Evolutionary conservation across 2,329 filamentous ascomycete genomes (phyloP).

Genomic region (Paecilomyces dactylethromorphus): DNA sequence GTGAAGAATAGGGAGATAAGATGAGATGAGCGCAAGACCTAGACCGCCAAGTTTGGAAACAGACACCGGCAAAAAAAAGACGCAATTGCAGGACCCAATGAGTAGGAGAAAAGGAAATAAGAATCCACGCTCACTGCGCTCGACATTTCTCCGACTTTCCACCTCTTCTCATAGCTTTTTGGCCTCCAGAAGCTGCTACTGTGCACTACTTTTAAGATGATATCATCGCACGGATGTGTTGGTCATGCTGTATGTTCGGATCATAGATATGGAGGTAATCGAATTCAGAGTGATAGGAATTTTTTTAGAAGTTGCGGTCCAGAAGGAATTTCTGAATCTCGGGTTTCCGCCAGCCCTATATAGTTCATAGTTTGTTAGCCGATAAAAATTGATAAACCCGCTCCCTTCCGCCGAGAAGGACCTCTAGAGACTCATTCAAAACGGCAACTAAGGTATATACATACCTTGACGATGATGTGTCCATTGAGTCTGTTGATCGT

Average conservation of each 20-base stretch:
- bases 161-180: conserved; percentile 10
- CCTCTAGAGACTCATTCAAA: neutral
- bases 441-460: conserved; percentile 8
- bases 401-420: neutral
- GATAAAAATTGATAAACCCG: neutral
- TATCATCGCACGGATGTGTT: neutral
- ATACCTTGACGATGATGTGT: conserved; percentile 69
- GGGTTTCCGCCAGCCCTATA: conserved; percentile 44
- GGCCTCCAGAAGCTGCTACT: neutral
- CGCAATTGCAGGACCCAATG: neutral
- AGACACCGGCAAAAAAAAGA: conserved; percentile 5
- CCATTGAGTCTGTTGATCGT: conserved; percentile 56
- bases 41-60: conserved; percentile 8
- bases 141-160: conserved; percentile 3
- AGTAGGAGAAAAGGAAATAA: conserved; percentile 8
- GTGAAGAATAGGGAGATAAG: neutral
- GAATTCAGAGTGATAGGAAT: neutral
- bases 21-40: conserved; percentile 7
- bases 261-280: neutral
- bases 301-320: conserved; percentile 37
- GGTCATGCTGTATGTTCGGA: neutral
- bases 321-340: conserved; percentile 44
- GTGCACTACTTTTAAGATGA: neutral
- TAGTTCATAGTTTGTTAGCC: conserved; percentile 8
- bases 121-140: conserved; percentile 1